Conservation (phyloP, 176 grass and related monocot species). For the Lolium perenne region DNA sequence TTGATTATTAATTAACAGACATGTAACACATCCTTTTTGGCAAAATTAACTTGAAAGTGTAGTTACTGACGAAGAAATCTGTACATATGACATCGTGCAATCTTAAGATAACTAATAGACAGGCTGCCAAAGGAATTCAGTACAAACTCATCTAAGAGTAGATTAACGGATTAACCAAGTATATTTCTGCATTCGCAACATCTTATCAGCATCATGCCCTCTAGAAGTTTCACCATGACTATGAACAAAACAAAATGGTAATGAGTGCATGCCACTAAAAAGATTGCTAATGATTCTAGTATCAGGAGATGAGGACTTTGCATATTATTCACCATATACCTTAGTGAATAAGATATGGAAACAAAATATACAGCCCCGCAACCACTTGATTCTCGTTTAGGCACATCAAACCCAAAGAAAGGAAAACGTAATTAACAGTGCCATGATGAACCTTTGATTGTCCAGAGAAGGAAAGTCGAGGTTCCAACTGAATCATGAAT, state of each 20-base stretch:
- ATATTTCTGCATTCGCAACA: neutral
- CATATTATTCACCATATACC: too few relatives aligned
- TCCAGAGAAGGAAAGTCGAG: neutral
- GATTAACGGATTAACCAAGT: neutral
- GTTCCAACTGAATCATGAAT: neutral
- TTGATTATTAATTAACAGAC: too few relatives aligned
- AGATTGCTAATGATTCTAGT: neutral
- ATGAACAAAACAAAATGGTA: neutral
- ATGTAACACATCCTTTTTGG: too few relatives aligned
- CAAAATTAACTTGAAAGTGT: too few relatives aligned
- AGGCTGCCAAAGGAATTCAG: too few relatives aligned
- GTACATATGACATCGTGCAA: too few relatives aligned
- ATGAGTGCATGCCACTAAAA: neutral
- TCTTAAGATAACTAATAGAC: too few relatives aligned
- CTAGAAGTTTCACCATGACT: neutral
- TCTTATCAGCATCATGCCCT: neutral
- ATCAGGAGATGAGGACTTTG: neutral
- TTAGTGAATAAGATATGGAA: neutral
- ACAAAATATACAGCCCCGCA: slow-evolving; percentile 48
- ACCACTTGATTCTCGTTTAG: slow-evolving; percentile 42
- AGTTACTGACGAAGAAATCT: too few relatives aligned
- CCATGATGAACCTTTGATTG: neutral
- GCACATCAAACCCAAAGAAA: slow-evolving; percentile 48
- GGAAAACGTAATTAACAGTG: slow-evolving; percentile 34
- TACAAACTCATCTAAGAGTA: too few relatives aligned